Percentiles rank a stretch among this genome's conserved stretches.
Evolutionary conservation across 192 early-diverging fungal species (phyloP).

Genomic region (Backusella mclennaniae): DNA sequence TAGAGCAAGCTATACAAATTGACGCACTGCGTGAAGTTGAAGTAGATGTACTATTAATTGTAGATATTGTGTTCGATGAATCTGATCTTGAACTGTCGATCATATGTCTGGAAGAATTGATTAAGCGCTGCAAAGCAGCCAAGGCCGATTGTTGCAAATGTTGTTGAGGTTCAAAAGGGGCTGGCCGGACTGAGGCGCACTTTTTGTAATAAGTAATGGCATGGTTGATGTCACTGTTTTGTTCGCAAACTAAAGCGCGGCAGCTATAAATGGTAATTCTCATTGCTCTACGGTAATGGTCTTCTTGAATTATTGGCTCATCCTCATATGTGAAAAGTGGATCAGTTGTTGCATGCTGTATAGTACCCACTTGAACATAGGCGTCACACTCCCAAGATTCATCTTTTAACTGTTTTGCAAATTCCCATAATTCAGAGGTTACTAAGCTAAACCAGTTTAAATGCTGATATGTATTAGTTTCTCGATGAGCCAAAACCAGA

Average conservation of each 20-base stretch:
- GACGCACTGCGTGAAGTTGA: background rate
- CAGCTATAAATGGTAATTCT: conserved; percentile 8
- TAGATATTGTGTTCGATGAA: background rate
- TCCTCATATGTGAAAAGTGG: background rate
- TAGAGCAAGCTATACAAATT: background rate
- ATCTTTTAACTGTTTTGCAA: conserved; percentile 13
- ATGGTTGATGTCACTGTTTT: background rate
- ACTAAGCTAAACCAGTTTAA: conserved; percentile 6
- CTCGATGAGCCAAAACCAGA: conserved; percentile 1
- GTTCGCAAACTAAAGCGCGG: conserved; percentile 8
- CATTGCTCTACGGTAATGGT: conserved; percentile 13
- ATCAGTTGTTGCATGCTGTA: background rate
- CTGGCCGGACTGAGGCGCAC: conserved; percentile 1
- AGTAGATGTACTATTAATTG: background rate
- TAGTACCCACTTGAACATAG: background rate
- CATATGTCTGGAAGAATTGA: background rate
- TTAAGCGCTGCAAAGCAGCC: background rate
- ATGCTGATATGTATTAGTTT: conserved; percentile 7
- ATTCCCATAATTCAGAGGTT: conserved; percentile 14
- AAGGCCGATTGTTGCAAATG: conserved; percentile 11
- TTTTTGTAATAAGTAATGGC: conserved; percentile 12
- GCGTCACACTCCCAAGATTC: background rate
- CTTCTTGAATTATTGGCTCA: background rate
- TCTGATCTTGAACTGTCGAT: background rate
- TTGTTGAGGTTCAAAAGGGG: conserved; percentile 6